These are phyloP conservation scores for Poa annua DNA, from an alignment of 176 grass and related monocot species.

Conservation along the genomic window DNA sequence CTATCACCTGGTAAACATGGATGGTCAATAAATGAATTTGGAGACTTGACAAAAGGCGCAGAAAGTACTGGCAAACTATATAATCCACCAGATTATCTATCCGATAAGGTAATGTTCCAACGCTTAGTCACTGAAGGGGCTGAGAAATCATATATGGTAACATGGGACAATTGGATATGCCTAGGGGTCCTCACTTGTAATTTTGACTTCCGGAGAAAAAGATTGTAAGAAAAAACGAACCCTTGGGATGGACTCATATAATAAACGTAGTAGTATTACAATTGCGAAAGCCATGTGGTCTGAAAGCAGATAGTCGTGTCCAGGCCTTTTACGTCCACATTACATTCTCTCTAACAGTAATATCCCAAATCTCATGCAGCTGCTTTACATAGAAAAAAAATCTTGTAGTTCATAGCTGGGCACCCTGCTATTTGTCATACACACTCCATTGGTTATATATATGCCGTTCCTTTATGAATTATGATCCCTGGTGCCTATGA, in stretches of 20 bases:
- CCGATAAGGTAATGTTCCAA: conserved; percentile 59
- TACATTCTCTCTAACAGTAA: neutral
- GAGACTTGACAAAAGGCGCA: conserved; percentile 87
- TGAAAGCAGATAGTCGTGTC: neutral
- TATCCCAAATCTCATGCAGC: neutral
- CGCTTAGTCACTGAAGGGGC: neutral
- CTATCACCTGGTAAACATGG: conserved; percentile 88
- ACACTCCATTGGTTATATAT: neutral
- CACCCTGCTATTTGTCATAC: neutral
- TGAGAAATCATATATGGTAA: conserved; percentile 5
- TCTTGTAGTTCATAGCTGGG: neutral
- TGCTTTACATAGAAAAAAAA: neutral
- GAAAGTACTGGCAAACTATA: conserved; percentile 86
- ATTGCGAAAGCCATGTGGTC: neutral
- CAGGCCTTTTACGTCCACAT: neutral
- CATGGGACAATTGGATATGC: neutral
- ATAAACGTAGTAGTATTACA: neutral
- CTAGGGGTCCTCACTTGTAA: neutral
- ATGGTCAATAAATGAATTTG: conserved; percentile 97
- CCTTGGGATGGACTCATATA: neutral
- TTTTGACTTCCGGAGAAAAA: neutral
- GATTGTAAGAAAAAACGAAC: neutral
- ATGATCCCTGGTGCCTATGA: neutral
- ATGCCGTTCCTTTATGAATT: too few species aligned
- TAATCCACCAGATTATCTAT: conserved; percentile 55